These are phyloP conservation scores for Colletotrichum noveboracense DNA, from an alignment of 2,329 filamentous ascomycete genomes.

Conservation along the genomic window DNA sequence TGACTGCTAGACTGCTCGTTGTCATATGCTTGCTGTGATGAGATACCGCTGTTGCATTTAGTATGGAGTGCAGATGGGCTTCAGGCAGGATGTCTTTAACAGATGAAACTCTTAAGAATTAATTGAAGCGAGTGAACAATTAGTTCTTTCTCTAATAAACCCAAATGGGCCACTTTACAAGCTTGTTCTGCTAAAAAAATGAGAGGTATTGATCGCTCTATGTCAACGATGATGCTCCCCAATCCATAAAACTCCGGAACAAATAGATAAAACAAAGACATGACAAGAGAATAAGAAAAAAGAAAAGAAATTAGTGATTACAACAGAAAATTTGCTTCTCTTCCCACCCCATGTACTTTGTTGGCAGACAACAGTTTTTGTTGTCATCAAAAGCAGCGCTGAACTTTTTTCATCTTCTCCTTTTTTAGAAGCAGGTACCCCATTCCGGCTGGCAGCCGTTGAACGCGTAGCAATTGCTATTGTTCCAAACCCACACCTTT, in stretches of 20 bases:
- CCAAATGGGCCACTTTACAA: background rate
- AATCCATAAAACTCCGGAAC: background rate
- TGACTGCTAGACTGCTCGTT: no score
- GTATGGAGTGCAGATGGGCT: background rate
- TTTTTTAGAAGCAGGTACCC: background rate
- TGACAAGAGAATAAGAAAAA: background rate
- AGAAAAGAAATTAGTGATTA: background rate
- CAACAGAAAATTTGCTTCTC: background rate
- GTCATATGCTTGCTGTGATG: no score
- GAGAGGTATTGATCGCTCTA: background rate
- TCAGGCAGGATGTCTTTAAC: background rate
- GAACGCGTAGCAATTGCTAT: background rate
- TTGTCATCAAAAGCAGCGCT: background rate
- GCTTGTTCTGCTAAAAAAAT: background rate
- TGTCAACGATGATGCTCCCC: background rate
- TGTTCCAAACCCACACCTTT: background rate
- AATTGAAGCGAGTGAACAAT: background rate
- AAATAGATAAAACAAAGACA: background rate
- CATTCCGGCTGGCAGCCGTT: background rate
- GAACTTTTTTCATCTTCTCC: background rate
- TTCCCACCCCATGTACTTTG: background rate
- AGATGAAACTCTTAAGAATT: background rate
- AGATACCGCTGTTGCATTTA: accelerated
- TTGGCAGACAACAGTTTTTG: background rate
- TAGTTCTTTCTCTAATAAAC: background rate